A percentile compares a stretch with the other conserved stretches of the same genome.
phyloP scores from a whole-genome alignment of 768 basidiomycete species.

The Hortiboletus flavorubellus region DNA sequence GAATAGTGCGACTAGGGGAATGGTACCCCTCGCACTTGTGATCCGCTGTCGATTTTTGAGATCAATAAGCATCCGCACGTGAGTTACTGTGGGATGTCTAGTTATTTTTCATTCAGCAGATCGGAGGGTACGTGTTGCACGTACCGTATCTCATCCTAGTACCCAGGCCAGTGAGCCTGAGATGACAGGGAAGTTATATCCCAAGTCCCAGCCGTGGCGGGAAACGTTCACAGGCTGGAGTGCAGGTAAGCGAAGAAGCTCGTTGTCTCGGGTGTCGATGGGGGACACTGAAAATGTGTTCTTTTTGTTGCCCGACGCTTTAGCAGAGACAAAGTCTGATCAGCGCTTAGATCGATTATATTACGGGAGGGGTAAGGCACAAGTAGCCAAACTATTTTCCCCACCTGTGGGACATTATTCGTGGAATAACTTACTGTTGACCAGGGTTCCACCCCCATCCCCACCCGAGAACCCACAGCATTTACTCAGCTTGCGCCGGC shows the following conservation, averaged over 20 bases:
- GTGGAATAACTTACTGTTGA: neutral
- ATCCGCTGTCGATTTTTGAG: neutral
- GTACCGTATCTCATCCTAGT: neutral
- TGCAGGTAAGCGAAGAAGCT: constrained; percentile 7
- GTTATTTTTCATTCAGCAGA: neutral
- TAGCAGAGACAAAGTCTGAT: neutral
- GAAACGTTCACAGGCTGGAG: neutral
- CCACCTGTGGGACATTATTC: no score
- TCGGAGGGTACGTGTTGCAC: neutral
- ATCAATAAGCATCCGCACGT: neutral
- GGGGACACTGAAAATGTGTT: neutral
- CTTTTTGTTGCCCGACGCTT: neutral
- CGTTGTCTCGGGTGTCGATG: neutral
- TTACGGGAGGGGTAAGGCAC: neutral
- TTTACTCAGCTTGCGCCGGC: neutral
- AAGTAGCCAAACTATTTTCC: neutral
- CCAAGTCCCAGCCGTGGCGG: neutral
- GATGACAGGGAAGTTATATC: neutral
- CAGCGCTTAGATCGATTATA: neutral
- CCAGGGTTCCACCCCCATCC: neutral
- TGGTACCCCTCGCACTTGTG: neutral
- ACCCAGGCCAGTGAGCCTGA: neutral
- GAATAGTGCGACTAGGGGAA: neutral
- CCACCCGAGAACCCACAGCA: neutral
- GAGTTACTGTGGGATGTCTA: neutral